These are phyloP conservation scores for Elaeis guineensis DNA, from an alignment of 176 grass and related monocot species.

Conservation along the genomic window DNA sequence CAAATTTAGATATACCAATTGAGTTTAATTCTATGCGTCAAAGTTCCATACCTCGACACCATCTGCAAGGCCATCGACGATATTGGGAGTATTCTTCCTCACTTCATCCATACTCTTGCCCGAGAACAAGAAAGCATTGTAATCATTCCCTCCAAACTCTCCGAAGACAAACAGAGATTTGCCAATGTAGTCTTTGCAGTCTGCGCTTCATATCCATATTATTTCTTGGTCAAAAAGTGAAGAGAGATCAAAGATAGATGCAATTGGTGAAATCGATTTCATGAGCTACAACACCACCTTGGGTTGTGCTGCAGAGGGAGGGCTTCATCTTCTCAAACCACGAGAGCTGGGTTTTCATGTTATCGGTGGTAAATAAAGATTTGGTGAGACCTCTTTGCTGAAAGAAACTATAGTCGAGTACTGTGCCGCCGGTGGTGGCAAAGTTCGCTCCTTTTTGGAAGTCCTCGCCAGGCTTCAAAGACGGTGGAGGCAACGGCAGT, in stretches of 20 bases:
- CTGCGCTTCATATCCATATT: constrained; percentile 6
- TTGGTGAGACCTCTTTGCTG: constrained; percentile 47
- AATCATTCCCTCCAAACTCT: constrained; percentile 93
- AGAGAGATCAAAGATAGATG: no score
- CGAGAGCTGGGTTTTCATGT: constrained; percentile 50
- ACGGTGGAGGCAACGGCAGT: constrained; percentile 48
- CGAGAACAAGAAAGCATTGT: constrained; percentile 57
- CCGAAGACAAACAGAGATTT: constrained; percentile 76
- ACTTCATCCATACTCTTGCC: constrained; percentile 43
- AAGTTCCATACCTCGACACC: constrained; percentile 34
- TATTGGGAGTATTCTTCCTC: constrained; percentile 36
- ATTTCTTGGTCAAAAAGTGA: no score
- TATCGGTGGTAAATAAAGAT: constrained; percentile 53
- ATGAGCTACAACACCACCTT: constrained; percentile 20
- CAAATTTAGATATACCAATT: no score
- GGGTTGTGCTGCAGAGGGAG: constrained; percentile 32
- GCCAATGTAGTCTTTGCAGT: constrained; percentile 39
- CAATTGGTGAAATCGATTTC: no score
- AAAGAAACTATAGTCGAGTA: constrained; percentile 64
- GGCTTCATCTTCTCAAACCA: constrained; percentile 68
- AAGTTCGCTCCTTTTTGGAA: constrained; percentile 87
- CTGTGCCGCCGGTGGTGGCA: constrained; percentile 65
- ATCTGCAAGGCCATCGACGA: constrained; percentile 37
- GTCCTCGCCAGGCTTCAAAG: constrained; percentile 42
- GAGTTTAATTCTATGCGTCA: no score